These are phyloP conservation scores for Dendrobium chrysotoxum DNA, from an alignment of 106 monocot genomes.

Conservation along the genomic window DNA sequence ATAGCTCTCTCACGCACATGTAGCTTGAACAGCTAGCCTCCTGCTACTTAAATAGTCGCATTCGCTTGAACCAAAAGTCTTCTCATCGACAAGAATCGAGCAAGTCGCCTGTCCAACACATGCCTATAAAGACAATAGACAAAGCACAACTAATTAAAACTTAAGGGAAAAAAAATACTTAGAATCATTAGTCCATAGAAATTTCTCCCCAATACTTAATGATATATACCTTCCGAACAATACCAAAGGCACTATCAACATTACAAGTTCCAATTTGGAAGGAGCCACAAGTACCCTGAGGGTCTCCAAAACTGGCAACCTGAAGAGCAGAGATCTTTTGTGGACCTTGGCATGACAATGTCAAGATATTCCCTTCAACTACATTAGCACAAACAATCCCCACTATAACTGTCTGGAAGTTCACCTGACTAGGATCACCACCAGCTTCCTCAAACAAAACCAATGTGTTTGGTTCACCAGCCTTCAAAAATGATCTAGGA, in stretches of 20 bases:
- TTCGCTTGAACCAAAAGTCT: neutral
- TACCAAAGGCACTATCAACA: neutral
- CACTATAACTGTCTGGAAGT: slow-evolving; percentile 35
- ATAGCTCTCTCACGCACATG: neutral
- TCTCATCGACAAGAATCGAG: neutral
- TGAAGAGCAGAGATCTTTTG: slow-evolving; percentile 1
- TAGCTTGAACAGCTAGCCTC: slow-evolving; percentile 12
- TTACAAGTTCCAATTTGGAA: slow-evolving; percentile 6
- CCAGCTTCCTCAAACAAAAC: slow-evolving; percentile 55
- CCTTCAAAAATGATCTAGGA: slow-evolving; percentile 41
- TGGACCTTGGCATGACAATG: slow-evolving; percentile 29
- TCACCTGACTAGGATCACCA: slow-evolving; percentile 28
- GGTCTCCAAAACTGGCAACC: slow-evolving; percentile 7
- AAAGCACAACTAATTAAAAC: too few species aligned
- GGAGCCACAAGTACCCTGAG: slow-evolving; percentile 8
- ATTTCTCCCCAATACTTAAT: too few species aligned
- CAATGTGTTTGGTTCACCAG: slow-evolving; percentile 29
- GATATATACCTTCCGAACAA: neutral
- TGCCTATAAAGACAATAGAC: neutral
- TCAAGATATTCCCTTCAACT: slow-evolving; percentile 22
- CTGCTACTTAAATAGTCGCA: neutral
- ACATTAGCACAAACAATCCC: slow-evolving; percentile 24
- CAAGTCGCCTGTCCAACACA: slow-evolving; percentile 8
- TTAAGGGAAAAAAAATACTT: too few species aligned
- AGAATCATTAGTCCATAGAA: too few species aligned